Conservation (phyloP, 2,329 filamentous ascomycete species). For the Alternaria hordeiaustralica region DNA sequence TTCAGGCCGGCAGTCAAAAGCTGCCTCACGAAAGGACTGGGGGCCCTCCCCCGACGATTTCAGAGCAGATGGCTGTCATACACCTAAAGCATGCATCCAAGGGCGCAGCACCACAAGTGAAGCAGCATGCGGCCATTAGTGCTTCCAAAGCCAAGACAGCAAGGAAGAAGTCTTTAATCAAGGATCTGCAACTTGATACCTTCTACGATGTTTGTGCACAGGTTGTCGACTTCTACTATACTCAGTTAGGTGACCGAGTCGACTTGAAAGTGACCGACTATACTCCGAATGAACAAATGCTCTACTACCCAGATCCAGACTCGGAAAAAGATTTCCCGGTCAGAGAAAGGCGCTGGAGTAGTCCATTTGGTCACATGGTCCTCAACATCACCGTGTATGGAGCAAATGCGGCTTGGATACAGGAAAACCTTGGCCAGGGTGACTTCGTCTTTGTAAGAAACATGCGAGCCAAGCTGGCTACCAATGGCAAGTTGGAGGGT, state of each 20-base stretch:
- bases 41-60: slow-evolving; percentile 8
- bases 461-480: slow-evolving; percentile 68
- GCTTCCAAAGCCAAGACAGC: slow-evolving; percentile 5
- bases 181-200: slow-evolving; percentile 62
- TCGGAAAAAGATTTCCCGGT: slow-evolving; percentile 22
- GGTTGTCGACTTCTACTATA: slow-evolving; percentile 65
- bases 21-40: slow-evolving; percentile 12
- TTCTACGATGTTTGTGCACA: slow-evolving; percentile 77
- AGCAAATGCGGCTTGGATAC: slow-evolving; percentile 68
- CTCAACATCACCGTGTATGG: slow-evolving; percentile 76
- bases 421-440: slow-evolving; percentile 61
- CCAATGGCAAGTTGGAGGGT: slow-evolving; percentile 70
- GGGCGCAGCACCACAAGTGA: slow-evolving; percentile 15
- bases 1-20: slow-evolving; percentile 21
- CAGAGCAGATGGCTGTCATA: slow-evolving; percentile 36
- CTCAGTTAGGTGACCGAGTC: slow-evolving; percentile 44
- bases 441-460: slow-evolving; percentile 74
- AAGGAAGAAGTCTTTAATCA: slow-evolving; percentile 61
- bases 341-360: slow-evolving; percentile 65
- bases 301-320: slow-evolving; percentile 56
- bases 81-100: slow-evolving; percentile 30
- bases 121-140: slow-evolving; percentile 18
- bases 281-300: slow-evolving; percentile 65
- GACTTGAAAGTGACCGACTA: slow-evolving; percentile 37
- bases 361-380: slow-evolving; percentile 75